Evolutionary conservation across 2,329 filamentous ascomycete species (phyloP).

Genomic region (Microsporum canis): DNA sequence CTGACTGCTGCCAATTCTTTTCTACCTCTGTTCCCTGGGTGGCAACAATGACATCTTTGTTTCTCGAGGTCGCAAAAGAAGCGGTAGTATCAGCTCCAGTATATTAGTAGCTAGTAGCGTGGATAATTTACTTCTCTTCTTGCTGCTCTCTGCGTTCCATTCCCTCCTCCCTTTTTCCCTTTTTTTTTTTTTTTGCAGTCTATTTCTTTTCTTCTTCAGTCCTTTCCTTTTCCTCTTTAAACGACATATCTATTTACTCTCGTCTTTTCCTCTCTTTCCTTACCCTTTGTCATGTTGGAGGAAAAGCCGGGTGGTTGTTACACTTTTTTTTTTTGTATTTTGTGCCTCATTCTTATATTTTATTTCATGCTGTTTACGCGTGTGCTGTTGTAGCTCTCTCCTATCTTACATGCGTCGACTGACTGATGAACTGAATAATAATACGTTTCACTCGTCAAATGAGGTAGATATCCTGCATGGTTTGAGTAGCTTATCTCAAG

Average conservation of each 20-base stretch:
- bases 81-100: not conserved
- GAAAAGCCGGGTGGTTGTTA: not conserved
- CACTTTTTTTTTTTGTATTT: not conserved
- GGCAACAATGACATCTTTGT: not conserved
- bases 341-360: not conserved
- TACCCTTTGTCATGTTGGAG: conserved; percentile 2
- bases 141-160: not conserved
- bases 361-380: not conserved
- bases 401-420: not conserved
- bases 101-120: conserved; percentile 3
- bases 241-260: conserved; percentile 3
- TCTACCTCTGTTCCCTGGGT: not conserved
- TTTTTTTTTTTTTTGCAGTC: conserved; percentile 14
- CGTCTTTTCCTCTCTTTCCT: not conserved
- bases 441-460: not conserved
- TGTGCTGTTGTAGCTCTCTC: not conserved
- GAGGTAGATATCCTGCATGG: no score
- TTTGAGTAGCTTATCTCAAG: no score
- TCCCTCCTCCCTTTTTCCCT: not conserved
- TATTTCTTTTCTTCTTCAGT: not conserved
- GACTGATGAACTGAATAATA: not conserved
- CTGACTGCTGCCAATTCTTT: not conserved
- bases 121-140: conserved; percentile 2
- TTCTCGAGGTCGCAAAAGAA: not conserved
- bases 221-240: not conserved